Conservation (phyloP, 2,329 filamentous ascomycete genomes). For the Balansia obtecta region DNA sequence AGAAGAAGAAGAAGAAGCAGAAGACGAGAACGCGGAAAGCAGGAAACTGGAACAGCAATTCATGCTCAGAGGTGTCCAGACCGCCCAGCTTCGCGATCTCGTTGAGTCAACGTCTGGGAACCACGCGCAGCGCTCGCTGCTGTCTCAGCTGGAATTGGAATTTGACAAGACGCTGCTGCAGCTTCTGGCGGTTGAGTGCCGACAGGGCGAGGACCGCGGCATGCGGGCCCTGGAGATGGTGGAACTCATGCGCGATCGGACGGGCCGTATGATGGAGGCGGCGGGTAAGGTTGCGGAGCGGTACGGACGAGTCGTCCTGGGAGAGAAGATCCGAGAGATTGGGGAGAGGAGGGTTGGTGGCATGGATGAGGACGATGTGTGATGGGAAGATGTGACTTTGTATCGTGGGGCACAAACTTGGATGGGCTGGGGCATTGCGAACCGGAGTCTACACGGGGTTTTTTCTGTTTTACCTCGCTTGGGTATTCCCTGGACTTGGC, state of each 20-base stretch:
- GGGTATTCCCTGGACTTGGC: too few species aligned
- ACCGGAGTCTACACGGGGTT: too few species aligned
- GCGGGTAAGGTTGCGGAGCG: constrained; percentile 80
- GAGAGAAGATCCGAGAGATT: constrained; percentile 81
- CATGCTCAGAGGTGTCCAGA: constrained; percentile 59
- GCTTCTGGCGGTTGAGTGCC: constrained; percentile 78
- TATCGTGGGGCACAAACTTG: too few species aligned
- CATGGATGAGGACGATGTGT: constrained; percentile 38
- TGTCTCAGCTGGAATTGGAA: constrained; percentile 65
- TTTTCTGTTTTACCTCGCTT: too few species aligned
- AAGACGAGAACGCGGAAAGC: constrained; percentile 31
- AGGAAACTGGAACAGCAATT: constrained; percentile 68
- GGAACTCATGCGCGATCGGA: constrained; percentile 68
- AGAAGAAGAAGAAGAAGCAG: constrained; percentile 12
- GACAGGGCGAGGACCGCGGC: constrained; percentile 81
- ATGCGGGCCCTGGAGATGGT: constrained; percentile 95
- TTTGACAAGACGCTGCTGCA: constrained; percentile 86
- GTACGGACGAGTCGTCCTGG: constrained; percentile 68
- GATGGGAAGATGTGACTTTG: background rate
- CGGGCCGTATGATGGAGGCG: constrained; percentile 82
- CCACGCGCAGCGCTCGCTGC: constrained; percentile 50
- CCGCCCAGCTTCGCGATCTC: constrained; percentile 64
- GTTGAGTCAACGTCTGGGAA: constrained; percentile 49
- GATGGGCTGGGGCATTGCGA: too few species aligned
- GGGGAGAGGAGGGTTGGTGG: constrained; percentile 58